Evolutionary conservation across 768 basidiomycete genomes (phyloP).

Genomic region (Auricularia auricula-judae): DNA sequence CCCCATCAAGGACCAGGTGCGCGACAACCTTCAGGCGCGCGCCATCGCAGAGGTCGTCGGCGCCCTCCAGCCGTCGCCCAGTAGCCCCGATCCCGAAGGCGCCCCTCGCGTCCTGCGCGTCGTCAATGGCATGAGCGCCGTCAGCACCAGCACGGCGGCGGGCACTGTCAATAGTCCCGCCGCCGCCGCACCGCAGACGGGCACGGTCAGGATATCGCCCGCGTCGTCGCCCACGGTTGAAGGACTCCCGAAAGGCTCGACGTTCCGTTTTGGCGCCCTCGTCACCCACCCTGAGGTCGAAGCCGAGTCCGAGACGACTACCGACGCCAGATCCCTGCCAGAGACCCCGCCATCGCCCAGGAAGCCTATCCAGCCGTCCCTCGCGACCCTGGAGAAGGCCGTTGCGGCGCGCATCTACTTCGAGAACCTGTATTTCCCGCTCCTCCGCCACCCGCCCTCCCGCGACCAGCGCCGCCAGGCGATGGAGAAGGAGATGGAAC

Average conservation of each 20-base stretch:
- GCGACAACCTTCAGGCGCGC: slow-evolving; percentile 52
- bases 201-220: slow-evolving; percentile 21
- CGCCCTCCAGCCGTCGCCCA: slow-evolving; percentile 48
- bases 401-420: slow-evolving; percentile 90
- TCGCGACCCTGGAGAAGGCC: slow-evolving; percentile 87
- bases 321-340: slow-evolving; percentile 21
- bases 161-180: slow-evolving; percentile 43
- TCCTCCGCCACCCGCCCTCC: slow-evolving; percentile 74
- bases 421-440: slow-evolving; percentile 78
- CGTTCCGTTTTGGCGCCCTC: slow-evolving; percentile 19
- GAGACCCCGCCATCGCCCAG: slow-evolving; percentile 26
- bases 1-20: slow-evolving; percentile 74
- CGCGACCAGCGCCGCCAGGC: slow-evolving; percentile 76
- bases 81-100: slow-evolving; percentile 28
- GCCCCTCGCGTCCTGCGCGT: slow-evolving; percentile 51
- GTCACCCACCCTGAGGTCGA: slow-evolving; percentile 60
- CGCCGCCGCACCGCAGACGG: slow-evolving; percentile 55
- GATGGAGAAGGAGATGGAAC: slow-evolving; percentile 79
- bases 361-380: slow-evolving; percentile 68
- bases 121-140: slow-evolving; percentile 64
- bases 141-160: slow-evolving; percentile 39
- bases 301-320: slow-evolving; percentile 33
- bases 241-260: background rate
- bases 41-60: slow-evolving; percentile 71
- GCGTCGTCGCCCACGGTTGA: slow-evolving; percentile 36